Percentiles rank a stretch among this genome's conserved stretches.
Conservation (phyloP, 2,329 filamentous ascomycete genomes). For the Botryotinia calthae region DNA sequence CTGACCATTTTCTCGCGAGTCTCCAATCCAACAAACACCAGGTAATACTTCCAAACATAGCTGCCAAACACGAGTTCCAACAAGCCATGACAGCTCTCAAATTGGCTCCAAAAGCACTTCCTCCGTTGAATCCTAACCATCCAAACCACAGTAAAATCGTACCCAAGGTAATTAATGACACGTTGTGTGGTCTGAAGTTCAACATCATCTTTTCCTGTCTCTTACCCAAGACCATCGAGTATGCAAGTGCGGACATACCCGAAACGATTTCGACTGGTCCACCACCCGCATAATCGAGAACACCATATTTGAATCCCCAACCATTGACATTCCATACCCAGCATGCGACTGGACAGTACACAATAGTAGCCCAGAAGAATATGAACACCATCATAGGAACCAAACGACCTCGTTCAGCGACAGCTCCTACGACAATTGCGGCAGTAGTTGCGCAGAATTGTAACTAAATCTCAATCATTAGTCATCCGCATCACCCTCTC, state of each 20-base stretch:
- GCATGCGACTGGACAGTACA: constrained; percentile 95
- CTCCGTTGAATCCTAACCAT: constrained; percentile 98
- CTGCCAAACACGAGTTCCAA: constrained; percentile 85
- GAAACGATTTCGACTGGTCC: constrained; percentile 97
- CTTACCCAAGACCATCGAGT: constrained; percentile 91
- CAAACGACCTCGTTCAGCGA: constrained; percentile 90
- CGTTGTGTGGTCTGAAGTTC: constrained; percentile 99
- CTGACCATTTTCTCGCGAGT: constrained; percentile 46
- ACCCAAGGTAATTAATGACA: constrained; percentile 92
- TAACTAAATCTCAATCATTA: constrained; percentile 57
- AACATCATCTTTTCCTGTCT: constrained; percentile 99
- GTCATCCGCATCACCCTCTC: neutral
- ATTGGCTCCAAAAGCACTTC: constrained; percentile 90
- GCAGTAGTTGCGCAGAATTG: constrained; percentile 95
- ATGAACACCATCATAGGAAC: constrained; percentile 92
- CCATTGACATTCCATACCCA: constrained; percentile 97
- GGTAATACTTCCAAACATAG: constrained; percentile 85
- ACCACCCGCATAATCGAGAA: constrained; percentile 93
- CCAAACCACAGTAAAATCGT: constrained; percentile 97
- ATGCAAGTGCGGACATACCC: constrained; percentile 87
- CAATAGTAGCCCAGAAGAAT: constrained; percentile 94
- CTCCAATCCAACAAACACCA: constrained; percentile 97
- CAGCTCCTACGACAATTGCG: constrained; percentile 85
- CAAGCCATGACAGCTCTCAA: constrained; percentile 92
- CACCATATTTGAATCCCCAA: constrained; percentile 87